phyloP scores from a whole-genome alignment of 2,329 filamentous ascomycete genomes.

The Decorospora gaudefroyi region DNA sequence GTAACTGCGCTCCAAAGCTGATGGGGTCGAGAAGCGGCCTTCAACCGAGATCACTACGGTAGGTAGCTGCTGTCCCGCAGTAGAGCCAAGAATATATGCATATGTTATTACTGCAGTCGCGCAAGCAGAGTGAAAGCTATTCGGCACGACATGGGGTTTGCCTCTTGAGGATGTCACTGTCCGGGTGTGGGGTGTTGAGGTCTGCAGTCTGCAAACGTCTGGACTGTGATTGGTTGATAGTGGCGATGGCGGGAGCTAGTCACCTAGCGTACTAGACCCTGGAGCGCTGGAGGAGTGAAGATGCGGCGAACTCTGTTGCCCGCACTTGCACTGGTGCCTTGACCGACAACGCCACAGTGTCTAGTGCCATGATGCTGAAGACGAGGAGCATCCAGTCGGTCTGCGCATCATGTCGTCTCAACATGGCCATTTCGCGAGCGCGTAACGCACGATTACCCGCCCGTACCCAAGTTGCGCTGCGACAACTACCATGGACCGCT shows the following conservation, averaged over 20 bases:
- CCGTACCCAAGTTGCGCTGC: constrained; percentile 16
- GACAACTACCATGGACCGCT: constrained; percentile 18
- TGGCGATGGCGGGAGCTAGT: constrained; percentile 10
- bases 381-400: constrained; percentile 35
- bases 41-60: too few relatives aligned
- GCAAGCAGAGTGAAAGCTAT: too few relatives aligned
- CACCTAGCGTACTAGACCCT: constrained; percentile 34
- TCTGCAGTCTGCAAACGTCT: constrained; percentile 2
- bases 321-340: constrained; percentile 4
- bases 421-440: constrained; percentile 30
- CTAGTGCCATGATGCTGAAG: constrained; percentile 36
- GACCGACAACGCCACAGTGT: constrained; percentile 9
- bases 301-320: constrained; percentile 41
- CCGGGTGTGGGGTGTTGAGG: background rate
- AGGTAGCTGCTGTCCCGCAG: too few relatives aligned
- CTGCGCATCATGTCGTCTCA: constrained; percentile 44
- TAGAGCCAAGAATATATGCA: too few relatives aligned
- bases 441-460: constrained; percentile 32
- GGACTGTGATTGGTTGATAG: constrained; percentile 28
- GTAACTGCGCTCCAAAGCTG: too few relatives aligned
- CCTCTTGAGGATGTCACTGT: too few relatives aligned
- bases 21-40: too few relatives aligned
- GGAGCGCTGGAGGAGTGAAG: constrained; percentile 22
- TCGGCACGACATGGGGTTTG: too few relatives aligned
- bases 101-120: too few relatives aligned